Conservation (phyloP, 768 basidiomycete species). For the Scleroderma citrinum region DNA sequence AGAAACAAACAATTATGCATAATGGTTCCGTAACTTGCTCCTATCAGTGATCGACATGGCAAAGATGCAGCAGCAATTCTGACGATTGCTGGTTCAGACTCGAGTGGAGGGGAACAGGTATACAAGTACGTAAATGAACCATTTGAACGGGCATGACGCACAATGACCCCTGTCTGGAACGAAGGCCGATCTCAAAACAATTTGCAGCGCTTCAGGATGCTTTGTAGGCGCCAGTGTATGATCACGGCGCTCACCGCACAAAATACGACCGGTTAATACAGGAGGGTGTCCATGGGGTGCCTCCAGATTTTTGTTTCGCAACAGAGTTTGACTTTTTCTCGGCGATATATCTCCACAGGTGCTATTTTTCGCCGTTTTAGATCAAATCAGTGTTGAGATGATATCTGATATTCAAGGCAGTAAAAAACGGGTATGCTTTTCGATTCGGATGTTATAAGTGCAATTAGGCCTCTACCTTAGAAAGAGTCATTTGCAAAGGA, state of each 20-base stretch:
- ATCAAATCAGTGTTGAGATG: conserved; percentile 63
- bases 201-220: conserved; percentile 70
- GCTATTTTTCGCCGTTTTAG: conserved; percentile 32
- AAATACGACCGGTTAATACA: conserved; percentile 83
- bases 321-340: conserved; percentile 51
- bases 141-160: not conserved
- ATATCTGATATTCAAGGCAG: conserved; percentile 66
- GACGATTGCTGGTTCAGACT: conserved; percentile 79
- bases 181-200: conserved; percentile 83
- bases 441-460: conserved; percentile 45
- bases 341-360: not conserved
- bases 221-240: conserved; percentile 79
- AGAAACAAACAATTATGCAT: conserved; percentile 22
- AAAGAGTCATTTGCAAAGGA: conserved; percentile 31
- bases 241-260: conserved; percentile 87
- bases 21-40: too few species aligned
- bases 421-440: conserved; percentile 92
- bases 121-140: conserved; percentile 51
- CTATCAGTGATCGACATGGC: too few species aligned
- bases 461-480: conserved; percentile 50
- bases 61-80: conserved; percentile 36
- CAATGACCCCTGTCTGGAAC: not conserved
- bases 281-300: conserved; percentile 58
- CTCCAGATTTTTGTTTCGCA: conserved; percentile 65
- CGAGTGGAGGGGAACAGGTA: conserved; percentile 84